Conservation (phyloP, 352 stramenopile species). For the Pythium coloratum region DNA sequence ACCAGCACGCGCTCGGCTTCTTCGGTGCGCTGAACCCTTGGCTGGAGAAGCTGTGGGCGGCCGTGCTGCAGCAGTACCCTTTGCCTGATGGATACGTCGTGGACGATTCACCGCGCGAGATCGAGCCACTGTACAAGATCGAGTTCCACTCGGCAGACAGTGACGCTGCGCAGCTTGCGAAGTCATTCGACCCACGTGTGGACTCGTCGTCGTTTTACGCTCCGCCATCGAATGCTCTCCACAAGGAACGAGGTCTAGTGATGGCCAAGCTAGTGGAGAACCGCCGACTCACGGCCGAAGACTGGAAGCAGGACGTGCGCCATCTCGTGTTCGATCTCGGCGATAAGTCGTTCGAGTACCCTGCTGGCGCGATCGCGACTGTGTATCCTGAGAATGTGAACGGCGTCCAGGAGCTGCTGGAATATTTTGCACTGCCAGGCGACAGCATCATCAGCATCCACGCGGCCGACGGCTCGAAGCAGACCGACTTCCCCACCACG, state of each 20-base stretch:
- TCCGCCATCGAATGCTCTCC: slow-evolving; percentile 42
- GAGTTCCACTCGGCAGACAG: slow-evolving; percentile 27
- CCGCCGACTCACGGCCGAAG: slow-evolving; percentile 55
- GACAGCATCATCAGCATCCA: slow-evolving; percentile 49
- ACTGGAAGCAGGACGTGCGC: slow-evolving; percentile 83
- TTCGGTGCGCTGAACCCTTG: slow-evolving; percentile 84
- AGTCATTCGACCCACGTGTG: slow-evolving; percentile 26
- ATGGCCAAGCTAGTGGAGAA: slow-evolving; percentile 62
- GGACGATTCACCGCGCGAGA: slow-evolving; percentile 59
- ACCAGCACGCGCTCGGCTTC: slow-evolving; percentile 87
- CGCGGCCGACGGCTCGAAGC: slow-evolving; percentile 43
- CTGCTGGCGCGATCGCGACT: slow-evolving; percentile 67
- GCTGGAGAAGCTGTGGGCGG: slow-evolving; percentile 72
- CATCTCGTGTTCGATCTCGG: slow-evolving; percentile 74
- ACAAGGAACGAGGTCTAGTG: slow-evolving; percentile 44
- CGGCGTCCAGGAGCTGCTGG: slow-evolving; percentile 67
- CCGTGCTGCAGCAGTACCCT: slow-evolving; percentile 47
- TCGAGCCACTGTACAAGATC: slow-evolving; percentile 53
- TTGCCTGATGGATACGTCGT: slow-evolving; percentile 57
- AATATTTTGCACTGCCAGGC: slow-evolving; percentile 44
- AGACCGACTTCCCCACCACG: slow-evolving; percentile 53
- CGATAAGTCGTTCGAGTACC: slow-evolving; percentile 34
- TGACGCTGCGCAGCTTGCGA: slow-evolving; percentile 20
- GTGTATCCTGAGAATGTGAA: slow-evolving; percentile 80
- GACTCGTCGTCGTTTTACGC: slow-evolving; percentile 62